Evolutionary conservation across 1,284 basidiomycete genomes (phyloP).

Genomic region (Mycosarcoma mackinlayi): DNA sequence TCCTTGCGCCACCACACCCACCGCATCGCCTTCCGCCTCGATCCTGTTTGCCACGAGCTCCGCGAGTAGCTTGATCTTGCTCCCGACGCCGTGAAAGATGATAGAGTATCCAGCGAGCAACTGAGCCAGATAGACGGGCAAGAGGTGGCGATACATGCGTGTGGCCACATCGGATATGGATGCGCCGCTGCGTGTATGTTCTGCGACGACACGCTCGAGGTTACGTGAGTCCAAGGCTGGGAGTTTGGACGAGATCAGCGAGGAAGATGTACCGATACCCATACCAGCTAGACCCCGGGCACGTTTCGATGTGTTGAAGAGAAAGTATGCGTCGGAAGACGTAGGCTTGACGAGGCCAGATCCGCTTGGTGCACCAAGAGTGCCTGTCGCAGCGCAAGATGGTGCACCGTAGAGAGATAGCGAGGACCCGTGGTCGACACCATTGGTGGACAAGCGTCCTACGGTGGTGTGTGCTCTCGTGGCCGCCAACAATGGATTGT

Average conservation of each 20-base stretch:
- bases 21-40: slow-evolving; percentile 42
- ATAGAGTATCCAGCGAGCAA: slow-evolving; percentile 44
- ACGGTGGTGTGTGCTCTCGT: slow-evolving; percentile 17
- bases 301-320: slow-evolving; percentile 48
- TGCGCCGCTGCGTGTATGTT: slow-evolving; percentile 15
- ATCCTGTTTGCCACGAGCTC: slow-evolving; percentile 25
- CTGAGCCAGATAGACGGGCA: slow-evolving; percentile 45
- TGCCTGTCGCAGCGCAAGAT: not conserved
- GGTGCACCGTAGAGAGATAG: slow-evolving; percentile 29
- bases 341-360: slow-evolving; percentile 43
- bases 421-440: slow-evolving; percentile 12
- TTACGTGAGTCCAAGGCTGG: slow-evolving; percentile 27
- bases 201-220: slow-evolving; percentile 18
- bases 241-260: slow-evolving; percentile 39
- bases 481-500: slow-evolving; percentile 27
- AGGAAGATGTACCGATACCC: slow-evolving; percentile 24
- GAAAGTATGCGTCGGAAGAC: slow-evolving; percentile 47
- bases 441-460: not conserved
- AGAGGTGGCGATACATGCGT: slow-evolving; percentile 34
- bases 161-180: slow-evolving; percentile 27
- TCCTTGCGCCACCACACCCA: slow-evolving; percentile 49
- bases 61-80: slow-evolving; percentile 29
- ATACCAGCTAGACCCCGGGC: slow-evolving; percentile 36
- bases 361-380: slow-evolving; percentile 2
- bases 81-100: slow-evolving; percentile 49